phyloP scores from a whole-genome alignment of 2,329 filamentous ascomycete species.

The Pseudogymnoascus pannorum region DNA sequence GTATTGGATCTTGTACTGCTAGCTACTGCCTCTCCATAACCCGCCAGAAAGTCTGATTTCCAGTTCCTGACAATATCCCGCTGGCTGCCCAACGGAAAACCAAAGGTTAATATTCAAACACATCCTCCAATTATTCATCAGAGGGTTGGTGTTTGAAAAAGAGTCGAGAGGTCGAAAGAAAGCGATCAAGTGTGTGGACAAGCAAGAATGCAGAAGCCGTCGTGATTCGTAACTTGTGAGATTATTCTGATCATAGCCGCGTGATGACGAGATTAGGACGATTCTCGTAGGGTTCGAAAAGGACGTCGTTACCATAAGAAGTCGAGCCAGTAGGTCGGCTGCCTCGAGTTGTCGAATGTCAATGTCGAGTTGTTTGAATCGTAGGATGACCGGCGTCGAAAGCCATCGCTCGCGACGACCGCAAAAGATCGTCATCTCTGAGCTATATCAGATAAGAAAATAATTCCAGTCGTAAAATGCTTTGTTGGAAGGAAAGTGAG shows the following conservation, averaged over 20 bases:
- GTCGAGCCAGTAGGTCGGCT: conserved; percentile 29
- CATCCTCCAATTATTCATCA: conserved; percentile 8
- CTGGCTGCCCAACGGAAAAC: neutral
- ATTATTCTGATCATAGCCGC: conserved; percentile 29
- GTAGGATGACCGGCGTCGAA: conserved; percentile 21
- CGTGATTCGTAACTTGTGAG: conserved; percentile 27
- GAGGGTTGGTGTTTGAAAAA: neutral
- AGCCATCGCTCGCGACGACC: conserved; percentile 2
- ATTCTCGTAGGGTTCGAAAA: conserved; percentile 30
- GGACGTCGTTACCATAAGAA: conserved; percentile 28
- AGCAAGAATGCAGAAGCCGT: conserved; percentile 10
- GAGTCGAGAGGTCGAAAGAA: conserved; percentile 3
- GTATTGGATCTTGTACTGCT: conserved; percentile 23
- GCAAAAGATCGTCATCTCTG: conserved; percentile 7
- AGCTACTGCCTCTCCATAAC: conserved; percentile 24
- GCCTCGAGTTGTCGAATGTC: conserved; percentile 14
- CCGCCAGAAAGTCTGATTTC: conserved; percentile 7
- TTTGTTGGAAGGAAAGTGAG: conserved; percentile 31
- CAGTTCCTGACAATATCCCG: neutral
- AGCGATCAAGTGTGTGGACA: neutral
- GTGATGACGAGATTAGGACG: conserved; percentile 33
- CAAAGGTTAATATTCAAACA: neutral
- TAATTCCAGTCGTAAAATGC: conserved; percentile 26
- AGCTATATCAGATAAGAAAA: conserved; percentile 10
- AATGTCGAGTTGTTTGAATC: conserved; percentile 29